Base-by-base conservation (phyloP, 805 yeast species). In the Clavispora fructus region DNA sequence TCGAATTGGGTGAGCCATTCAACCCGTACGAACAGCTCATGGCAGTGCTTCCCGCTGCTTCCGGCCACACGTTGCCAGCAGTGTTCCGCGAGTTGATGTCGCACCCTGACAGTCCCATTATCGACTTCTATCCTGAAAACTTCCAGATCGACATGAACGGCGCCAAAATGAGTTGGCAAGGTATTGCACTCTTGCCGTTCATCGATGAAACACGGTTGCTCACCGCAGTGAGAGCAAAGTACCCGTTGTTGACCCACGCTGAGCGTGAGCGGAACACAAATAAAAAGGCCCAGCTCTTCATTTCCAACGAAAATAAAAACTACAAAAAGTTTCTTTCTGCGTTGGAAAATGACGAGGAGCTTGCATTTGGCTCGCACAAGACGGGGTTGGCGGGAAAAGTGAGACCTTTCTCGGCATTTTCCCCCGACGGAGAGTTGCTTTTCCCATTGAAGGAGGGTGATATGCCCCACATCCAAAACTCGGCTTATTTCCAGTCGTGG, bases 111-210 rank as follows among this genome's bases (percentile, higher is more conserved):
- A 87, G 96, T 35, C 95, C 85, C 44, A 89, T 91, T 50, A 83
- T 87, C 52, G 97, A 91, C 58, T 91, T 90, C 55, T 91, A 91
- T 58, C 98, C 98, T 0, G 87, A 80, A 47, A 84, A 87, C 29
- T 91, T 91, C 66, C 79, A 83, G 40, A 84, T 91, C 53, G 98
- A 91, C 66, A 89, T 91, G 96, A 90, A 91, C 61, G 98, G 98
- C 27, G 87, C 88, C 55, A 89, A 87, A 54, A 85, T 86, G 88
- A 75, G 92, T 42, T 91, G 98, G 98, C 95, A 89, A 62, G 97
- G 96, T 44, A 85, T 91, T 57, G 91, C 95, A 0, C 67, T 91
- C 35, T 68, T 91, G 45, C 97, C 98, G 0, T 91, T 91, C 55
- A 92, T 91, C 55, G 96, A 91, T 57, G 96, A 88, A 57, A 64